phyloP scores from a whole-genome alignment of 75 land plant species.

The Pseudotsuga menziesii region DNA sequence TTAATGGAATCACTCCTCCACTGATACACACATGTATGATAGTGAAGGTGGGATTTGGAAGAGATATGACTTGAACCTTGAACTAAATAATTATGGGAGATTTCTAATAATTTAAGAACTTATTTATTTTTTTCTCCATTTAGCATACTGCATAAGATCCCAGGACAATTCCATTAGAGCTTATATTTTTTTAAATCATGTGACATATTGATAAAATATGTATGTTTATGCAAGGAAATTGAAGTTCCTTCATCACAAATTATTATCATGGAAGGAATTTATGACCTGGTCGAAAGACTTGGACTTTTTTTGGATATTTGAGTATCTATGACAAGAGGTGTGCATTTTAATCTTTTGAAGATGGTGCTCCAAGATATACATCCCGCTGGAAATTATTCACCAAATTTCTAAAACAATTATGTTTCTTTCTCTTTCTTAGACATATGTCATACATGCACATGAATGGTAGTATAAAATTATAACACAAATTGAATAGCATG shows the following conservation, averaged over 20 bases:
- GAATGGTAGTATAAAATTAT: not conserved
- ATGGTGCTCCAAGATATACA: constrained; percentile 84
- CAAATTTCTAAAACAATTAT: constrained; percentile 79
- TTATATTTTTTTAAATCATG: not conserved
- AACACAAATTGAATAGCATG: not conserved
- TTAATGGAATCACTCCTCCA: no score
- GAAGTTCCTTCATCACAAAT: constrained; percentile 82
- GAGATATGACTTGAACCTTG: not conserved
- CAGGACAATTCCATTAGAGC: not conserved
- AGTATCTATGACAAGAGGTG: constrained; percentile 88
- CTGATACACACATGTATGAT: no score
- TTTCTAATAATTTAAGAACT: not conserved
- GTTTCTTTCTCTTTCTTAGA: not conserved
- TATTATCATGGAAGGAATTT: constrained; percentile 81
- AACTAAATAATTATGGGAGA: not conserved
- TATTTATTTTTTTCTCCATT: not conserved
- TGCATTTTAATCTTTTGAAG: constrained; percentile 91
- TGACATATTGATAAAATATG: not conserved
- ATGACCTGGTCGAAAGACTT: constrained; percentile 82
- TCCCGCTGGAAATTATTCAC: constrained; percentile 90
- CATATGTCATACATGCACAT: not conserved
- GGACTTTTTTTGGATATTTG: constrained; percentile 73
- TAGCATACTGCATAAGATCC: not conserved
- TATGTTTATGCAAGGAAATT: constrained; percentile 44
- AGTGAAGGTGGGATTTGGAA: no score